Evolutionary conservation across 805 yeast species (phyloP).

Genomic region (Saccharomycopsis oosterbeekiorum): DNA sequence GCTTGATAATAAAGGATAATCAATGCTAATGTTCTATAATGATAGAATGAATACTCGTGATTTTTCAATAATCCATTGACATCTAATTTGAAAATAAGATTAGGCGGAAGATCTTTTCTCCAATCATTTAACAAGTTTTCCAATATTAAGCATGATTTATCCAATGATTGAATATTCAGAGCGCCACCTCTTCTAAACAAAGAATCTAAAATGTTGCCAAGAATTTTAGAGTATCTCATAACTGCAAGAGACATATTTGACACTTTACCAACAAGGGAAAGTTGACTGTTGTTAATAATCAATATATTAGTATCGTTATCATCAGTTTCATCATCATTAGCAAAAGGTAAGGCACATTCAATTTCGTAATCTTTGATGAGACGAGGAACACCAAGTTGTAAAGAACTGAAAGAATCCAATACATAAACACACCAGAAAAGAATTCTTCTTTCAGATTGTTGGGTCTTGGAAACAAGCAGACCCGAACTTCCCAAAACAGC

Average conservation of each 20-base stretch:
- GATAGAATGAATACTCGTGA: conserved; percentile 25
- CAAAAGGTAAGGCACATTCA: conserved; percentile 76
- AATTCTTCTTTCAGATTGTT: conserved; percentile 75
- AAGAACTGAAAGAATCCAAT: conserved; percentile 64
- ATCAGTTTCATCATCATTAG: conserved; percentile 32
- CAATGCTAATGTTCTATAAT: conserved; percentile 37
- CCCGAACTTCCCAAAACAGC: conserved; percentile 66
- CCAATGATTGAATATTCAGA: conserved; percentile 21
- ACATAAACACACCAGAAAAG: conserved; percentile 78
- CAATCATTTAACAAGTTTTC: conserved; percentile 73
- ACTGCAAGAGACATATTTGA: conserved; percentile 50
- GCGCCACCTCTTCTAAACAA: conserved; percentile 51
- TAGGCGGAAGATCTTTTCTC: conserved; percentile 59
- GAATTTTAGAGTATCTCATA: conserved; percentile 60
- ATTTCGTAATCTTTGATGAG: conserved; percentile 70
- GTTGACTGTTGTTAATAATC: conserved; percentile 46
- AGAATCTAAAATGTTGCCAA: conserved; percentile 64
- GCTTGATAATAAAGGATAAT: conserved; percentile 53
- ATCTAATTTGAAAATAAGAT: conserved; percentile 55
- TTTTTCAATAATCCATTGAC: conserved; percentile 40
- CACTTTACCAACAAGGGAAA: conserved; percentile 63
- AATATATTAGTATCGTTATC: conserved; percentile 43
- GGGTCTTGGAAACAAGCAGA: conserved; percentile 51
- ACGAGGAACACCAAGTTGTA: conserved; percentile 76
- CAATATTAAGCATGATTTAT: conserved; percentile 29